phyloP scores from a whole-genome alignment of 495 filamentous ascomycete species.

The Neurospora intermedia region DNA sequence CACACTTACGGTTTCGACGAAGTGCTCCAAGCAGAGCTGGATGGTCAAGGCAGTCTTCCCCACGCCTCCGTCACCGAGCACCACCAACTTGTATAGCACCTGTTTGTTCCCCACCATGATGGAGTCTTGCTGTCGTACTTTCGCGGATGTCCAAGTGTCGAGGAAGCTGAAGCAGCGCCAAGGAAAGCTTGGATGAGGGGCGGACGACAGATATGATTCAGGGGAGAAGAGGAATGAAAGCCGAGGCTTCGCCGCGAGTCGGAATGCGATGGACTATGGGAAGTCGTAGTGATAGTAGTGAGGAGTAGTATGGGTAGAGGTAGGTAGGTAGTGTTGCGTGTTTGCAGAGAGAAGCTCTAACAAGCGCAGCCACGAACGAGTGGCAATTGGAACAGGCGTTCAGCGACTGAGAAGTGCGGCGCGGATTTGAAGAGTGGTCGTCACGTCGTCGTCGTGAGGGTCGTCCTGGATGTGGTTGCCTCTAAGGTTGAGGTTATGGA shows the following conservation, averaged over 20 bases:
- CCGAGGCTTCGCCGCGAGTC: neutral
- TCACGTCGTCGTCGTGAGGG: neutral
- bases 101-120: slow-evolving; percentile 57
- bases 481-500: neutral
- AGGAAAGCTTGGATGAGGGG: slow-evolving; percentile 6
- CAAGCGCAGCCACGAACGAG: neutral
- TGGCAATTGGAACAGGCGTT: neutral
- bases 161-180: slow-evolving; percentile 2
- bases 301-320: neutral
- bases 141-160: slow-evolving; percentile 3
- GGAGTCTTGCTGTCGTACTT: slow-evolving; percentile 6
- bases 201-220: neutral
- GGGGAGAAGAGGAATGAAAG: neutral
- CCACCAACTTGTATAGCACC: slow-evolving; percentile 98
- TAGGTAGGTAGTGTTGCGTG: neutral
- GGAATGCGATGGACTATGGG: neutral
- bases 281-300: neutral
- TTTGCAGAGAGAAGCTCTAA: neutral
- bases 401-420: neutral
- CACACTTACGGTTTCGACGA: slow-evolving; percentile 43
- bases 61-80: slow-evolving; percentile 68
- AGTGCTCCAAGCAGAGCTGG: slow-evolving; percentile 65
- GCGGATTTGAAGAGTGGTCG: neutral
- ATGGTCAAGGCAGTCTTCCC: slow-evolving; percentile 97
- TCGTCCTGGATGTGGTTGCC: neutral